Conservation (phyloP, 1,284 basidiomycete genomes). For the Microbotryum saponariae region DNA sequence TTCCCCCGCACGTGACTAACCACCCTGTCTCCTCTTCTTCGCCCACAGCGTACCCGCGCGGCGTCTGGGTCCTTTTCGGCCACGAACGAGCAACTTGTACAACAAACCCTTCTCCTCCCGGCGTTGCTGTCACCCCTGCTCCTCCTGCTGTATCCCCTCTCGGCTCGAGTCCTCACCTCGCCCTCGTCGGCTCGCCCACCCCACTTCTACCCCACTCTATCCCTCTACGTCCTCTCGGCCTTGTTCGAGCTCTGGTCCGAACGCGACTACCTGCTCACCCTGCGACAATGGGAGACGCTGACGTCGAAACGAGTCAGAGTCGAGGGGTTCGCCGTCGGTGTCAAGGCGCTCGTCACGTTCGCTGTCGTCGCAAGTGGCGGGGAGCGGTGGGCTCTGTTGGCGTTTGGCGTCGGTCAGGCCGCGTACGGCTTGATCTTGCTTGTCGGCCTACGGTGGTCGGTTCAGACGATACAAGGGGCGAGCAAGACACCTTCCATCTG, state of each 20-base stretch:
- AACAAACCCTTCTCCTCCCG: constrained; percentile 48
- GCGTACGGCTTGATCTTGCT: constrained; percentile 54
- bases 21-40: neutral
- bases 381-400: constrained; percentile 56
- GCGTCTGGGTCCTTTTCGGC: neutral
- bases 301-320: constrained; percentile 29
- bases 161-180: constrained; percentile 46
- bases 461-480: constrained; percentile 7
- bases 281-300: constrained; percentile 20
- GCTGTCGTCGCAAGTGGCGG: constrained; percentile 51
- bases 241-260: constrained; percentile 70
- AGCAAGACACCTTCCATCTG: neutral
- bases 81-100: constrained; percentile 41
- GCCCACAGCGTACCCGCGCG: neutral
- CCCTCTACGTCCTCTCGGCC: constrained; percentile 64
- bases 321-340: constrained; percentile 71
- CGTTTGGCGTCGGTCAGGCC: constrained; percentile 73
- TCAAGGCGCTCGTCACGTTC: constrained; percentile 65
- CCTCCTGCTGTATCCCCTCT: constrained; percentile 51
- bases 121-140: constrained; percentile 49
- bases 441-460: constrained; percentile 38
- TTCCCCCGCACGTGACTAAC: neutral
- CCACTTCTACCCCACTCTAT: constrained; percentile 56
- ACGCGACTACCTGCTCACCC: constrained; percentile 64
- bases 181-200: constrained; percentile 41